These are phyloP conservation scores for Trichoderma orchidacearum DNA, from an alignment of 495 filamentous ascomycete genomes.

Conservation along the genomic window DNA sequence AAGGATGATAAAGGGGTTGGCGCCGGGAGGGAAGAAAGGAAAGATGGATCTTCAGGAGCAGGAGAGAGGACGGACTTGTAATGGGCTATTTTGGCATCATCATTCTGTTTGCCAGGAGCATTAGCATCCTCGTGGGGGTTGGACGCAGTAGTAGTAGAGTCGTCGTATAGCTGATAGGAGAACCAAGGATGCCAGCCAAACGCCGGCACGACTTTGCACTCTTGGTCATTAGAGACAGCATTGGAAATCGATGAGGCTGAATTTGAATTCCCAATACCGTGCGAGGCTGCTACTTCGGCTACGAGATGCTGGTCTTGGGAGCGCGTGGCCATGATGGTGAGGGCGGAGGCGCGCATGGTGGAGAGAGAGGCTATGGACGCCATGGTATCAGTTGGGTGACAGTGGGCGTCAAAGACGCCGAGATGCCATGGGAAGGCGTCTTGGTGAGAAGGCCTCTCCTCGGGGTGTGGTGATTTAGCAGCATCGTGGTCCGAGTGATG, in stretches of 20 bases:
- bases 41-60: constrained; percentile 34
- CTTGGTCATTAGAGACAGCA: not conserved
- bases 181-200: constrained; percentile 99
- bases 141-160: constrained; percentile 26
- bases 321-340: constrained; percentile 86
- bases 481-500: not conserved
- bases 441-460: not conserved
- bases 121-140: constrained; percentile 13
- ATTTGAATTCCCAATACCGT: constrained; percentile 10
- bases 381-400: constrained; percentile 97
- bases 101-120: not conserved
- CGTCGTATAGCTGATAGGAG: constrained; percentile 72
- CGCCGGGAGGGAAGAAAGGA: constrained; percentile 53
- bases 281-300: constrained; percentile 42
- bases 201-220: constrained; percentile 46
- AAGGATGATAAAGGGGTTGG: constrained; percentile 56
- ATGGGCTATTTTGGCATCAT: constrained; percentile 46
- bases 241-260: not conserved
- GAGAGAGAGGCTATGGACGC: constrained; percentile 50
- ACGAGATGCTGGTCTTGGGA: constrained; percentile 81
- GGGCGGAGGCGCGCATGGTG: constrained; percentile 57
- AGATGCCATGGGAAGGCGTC: constrained; percentile 66
- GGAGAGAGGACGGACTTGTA: constrained; percentile 56
- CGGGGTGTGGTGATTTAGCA: not conserved
- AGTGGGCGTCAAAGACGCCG: constrained; percentile 85